Evolutionary conservation across 2,329 filamentous ascomycete genomes (phyloP).

Genomic region (Microdochium bolleyi): DNA sequence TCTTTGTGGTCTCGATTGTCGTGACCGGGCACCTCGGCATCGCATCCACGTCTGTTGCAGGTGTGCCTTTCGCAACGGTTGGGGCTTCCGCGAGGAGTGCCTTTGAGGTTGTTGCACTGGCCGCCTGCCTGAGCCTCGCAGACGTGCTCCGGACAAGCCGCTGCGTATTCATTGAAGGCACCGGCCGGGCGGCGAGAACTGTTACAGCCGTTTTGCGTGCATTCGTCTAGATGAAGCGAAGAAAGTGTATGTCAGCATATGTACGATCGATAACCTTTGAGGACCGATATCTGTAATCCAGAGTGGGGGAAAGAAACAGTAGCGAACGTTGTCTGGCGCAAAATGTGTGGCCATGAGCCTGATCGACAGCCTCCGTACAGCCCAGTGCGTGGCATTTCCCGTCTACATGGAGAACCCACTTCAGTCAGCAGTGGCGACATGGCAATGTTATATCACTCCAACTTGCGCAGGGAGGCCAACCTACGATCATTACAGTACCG

Average conservation of each 20-base stretch:
- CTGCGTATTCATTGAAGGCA: background rate
- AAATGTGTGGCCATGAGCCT: background rate
- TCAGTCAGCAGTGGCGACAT: background rate
- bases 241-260: background rate
- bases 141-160: slow-evolving; percentile 4
- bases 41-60: slow-evolving; percentile 8
- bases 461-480: background rate
- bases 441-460: background rate
- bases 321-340: background rate
- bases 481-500: background rate
- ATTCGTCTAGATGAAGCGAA: slow-evolving; percentile 7
- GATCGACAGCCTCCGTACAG: background rate
- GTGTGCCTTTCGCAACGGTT: slow-evolving; percentile 7
- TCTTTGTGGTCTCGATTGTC: slow-evolving; percentile 1
- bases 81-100: background rate
- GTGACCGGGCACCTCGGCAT: slow-evolving; percentile 4
- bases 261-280: background rate
- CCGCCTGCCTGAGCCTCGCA: slow-evolving; percentile 2
- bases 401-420: background rate
- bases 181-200: slow-evolving; percentile 2
- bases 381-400: background rate
- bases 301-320: background rate
- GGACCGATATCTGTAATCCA: background rate
- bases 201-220: slow-evolving; percentile 7
- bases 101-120: background rate